Evolutionary conservation across 768 basidiomycete species (phyloP), one percentile per base, ranked within the genome.

Genomic region (Lactarius tabidus): DNA sequence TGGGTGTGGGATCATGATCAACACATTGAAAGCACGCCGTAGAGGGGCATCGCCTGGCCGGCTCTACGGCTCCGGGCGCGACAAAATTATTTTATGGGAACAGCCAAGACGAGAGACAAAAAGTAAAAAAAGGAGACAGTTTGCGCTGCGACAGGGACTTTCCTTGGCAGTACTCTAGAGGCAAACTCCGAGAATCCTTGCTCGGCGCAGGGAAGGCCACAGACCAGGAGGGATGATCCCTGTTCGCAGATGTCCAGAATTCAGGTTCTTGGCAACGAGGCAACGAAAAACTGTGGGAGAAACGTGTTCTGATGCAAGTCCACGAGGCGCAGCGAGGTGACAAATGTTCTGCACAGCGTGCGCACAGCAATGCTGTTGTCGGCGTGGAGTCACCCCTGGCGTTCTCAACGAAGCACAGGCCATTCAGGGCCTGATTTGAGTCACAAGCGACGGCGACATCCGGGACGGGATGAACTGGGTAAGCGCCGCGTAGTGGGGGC

Each of bases 151-250:
- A 57, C 57, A 38, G 48, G 60, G 4, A 48, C 23, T 36, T 39
- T 38, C 52, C 58, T 28, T 45, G 28, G 43, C 23, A 54, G 26
- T 17, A 31, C 14, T 35, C 43, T 15, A 41, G 10, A 45, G 56
- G n/a, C 45, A 57, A 66, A 66, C 65, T 62, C 65, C 65, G 51
- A 62, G 65, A 57, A 41, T 54, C 53, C 53, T 36, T 28, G 33
- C 57, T 28, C 20, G 63, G 29, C 39, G 2, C 18, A 10, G 9
- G 18, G 38, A 28, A 33, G 57, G n/a, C 51, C 29, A 45, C 31
- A 53, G 10, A 54, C 29, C 36, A 39, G n/a, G 41, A 35, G 18
- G 29, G 35, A 12, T 33, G 48, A 39, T 59, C 38, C 56, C 51
- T 15, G 14, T 29, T 29, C 28, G 9, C 36, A n/a, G 23, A 38